Evolutionary conservation across 1,139 yeast genomes (phyloP), one percentile per base, ranked within the genome.

Genomic region (Trichomonascaceae sp.): DNA sequence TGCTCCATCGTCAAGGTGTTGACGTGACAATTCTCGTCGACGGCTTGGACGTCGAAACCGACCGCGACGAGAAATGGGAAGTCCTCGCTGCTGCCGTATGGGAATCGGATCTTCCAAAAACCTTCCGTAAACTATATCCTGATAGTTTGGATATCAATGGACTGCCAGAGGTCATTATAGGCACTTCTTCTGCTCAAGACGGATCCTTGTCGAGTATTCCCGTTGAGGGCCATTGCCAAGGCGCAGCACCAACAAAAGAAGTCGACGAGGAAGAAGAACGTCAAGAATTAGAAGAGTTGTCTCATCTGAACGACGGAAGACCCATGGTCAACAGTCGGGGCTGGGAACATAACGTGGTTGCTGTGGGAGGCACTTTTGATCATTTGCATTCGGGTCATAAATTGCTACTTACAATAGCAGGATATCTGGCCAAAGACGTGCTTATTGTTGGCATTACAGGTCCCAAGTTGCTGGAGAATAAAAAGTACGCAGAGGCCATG

Each of bases 361-460:
- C 68, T 6, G 84, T 91, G 0, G 99, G 99, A 0, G 99, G 99
- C 0, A 95, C 99, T 0, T 95, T 95, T 72, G 99, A 95, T 66
- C 98, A 95, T 70, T 67, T 95, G 43, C 99, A 95, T 64, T 96
- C 87, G 65, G 99, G 99, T 0, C 99, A 95, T 70, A 89, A 87
- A 68, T 84, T 93, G 32, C 73, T 95, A 19, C 74, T 95, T 8
- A 84, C 96, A 0, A 74, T 88, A 61, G 78, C 95, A 0, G 81
- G 84, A 0, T 90, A 83, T 64, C 61, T 88, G 13, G 76, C 95
- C 0, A 64, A 70, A 5, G 62, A 68, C 2, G 72, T 70, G 22
- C 72, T 93, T 12, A 85, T 93, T 53, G 76, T 93, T 8, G 99
- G 99, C 0, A 75, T 95, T 5, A 89, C 98, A 0, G 96, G 91